Base-by-base conservation (phyloP, 345 rosid genomes). In the Salix exigua region DNA sequence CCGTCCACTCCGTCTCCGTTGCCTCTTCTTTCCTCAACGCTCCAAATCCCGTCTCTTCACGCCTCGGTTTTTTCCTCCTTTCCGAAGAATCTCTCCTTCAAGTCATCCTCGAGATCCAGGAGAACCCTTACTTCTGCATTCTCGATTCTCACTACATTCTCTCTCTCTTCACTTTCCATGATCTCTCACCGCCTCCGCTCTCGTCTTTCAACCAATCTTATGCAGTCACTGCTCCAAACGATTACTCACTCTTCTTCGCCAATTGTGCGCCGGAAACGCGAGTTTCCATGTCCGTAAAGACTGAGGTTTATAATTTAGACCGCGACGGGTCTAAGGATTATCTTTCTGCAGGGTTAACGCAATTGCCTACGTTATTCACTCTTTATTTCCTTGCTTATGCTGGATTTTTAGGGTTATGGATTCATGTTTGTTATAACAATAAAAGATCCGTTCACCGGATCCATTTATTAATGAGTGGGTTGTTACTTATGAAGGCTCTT, bases 1-100 rank as follows among this genome's bases (percentile, higher is more conserved):
- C 90, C 11, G 87, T 93, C 71, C 83, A 91, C 77, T 81, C 89
- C 69, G 98, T 96, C 79, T 80, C 86, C 19, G 96, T 93, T 21
- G 74, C 85, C 31, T 83, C 91, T 79, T 65, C 94, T 8, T n/a
- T n/a, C n/a, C 14, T 38, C 65, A 79, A 80, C 68, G 82, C 84
- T 31, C 84, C 92, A 18, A 84, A 85, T 64, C 89, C 92, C 4
- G 82, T 84, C 37, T 74, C 95, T 31, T 86, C 94, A 4, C 88
- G 89, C 13, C 93, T 96, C 73, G 98, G 98, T 44, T 96, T 96
- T 91, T 92, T 96, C 86, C 97, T 96, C 76, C 88, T 96, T 68
- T 91, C 98, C 0, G 97, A 93, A 75, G 98, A 94, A 74, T 86
- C 98, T 14, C 95, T 90, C 68, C 90, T 91, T 65, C 97, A 89